Evolutionary conservation across 2,329 filamentous ascomycete species (phyloP).

Genomic region (Colletotrichum magnum): DNA sequence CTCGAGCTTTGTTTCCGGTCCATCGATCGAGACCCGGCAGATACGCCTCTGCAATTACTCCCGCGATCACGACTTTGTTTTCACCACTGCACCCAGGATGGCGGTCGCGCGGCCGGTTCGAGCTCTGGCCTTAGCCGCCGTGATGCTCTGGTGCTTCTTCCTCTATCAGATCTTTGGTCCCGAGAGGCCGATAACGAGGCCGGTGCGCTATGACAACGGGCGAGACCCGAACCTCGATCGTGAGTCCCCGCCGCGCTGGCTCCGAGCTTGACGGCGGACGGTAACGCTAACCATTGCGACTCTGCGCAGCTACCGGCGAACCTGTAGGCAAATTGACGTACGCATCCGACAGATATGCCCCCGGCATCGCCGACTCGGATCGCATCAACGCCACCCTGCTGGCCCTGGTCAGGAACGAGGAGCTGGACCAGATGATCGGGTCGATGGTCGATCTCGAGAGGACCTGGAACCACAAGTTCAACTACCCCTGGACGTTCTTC

Average conservation of each 20-base stretch:
- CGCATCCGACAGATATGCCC: constrained; percentile 82
- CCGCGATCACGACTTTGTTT: constrained; percentile 15
- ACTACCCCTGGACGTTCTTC: constrained; percentile 99
- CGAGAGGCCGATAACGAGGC: constrained; percentile 56
- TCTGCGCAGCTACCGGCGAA: constrained; percentile 79
- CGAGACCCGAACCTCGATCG: constrained; percentile 90
- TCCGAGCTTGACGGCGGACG: not conserved
- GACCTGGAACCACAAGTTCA: constrained; percentile 99
- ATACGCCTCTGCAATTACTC: not conserved
- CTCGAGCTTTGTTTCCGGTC: constrained; percentile 14
- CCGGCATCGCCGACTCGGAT: constrained; percentile 80
- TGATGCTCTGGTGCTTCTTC: constrained; percentile 83
- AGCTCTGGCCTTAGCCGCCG: constrained; percentile 79
- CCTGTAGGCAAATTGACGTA: constrained; percentile 83
- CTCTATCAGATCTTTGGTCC: constrained; percentile 81
- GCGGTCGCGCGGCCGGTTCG: constrained; percentile 88
- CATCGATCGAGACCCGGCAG: constrained; percentile 19
- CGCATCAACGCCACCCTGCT: constrained; percentile 95
- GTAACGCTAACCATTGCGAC: constrained; percentile 24
- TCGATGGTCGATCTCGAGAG: constrained; percentile 93
- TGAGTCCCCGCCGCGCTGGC: constrained; percentile 60
- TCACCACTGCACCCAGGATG: constrained; percentile 67
- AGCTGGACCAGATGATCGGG: constrained; percentile 85
- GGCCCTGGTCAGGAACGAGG: constrained; percentile 91
- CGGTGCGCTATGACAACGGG: constrained; percentile 45